Evolutionary conservation across 768 basidiomycete genomes (phyloP), one percentile per base, ranked within the genome.

Genomic region (Agaricus blazei): DNA sequence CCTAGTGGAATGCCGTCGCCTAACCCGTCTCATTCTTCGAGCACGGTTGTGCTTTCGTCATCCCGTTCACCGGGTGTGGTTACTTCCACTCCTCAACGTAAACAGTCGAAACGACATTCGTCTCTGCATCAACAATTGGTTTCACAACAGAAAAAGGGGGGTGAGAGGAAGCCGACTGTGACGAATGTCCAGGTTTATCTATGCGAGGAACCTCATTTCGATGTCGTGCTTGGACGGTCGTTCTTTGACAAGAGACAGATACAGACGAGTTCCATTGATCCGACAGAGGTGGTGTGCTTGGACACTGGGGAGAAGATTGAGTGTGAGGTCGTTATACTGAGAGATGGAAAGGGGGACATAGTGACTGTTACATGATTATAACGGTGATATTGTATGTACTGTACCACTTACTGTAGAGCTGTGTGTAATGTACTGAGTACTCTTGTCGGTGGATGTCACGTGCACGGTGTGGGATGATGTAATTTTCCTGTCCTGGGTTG

Each of bases 161-260:
- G 43, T 27, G 51, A 60, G 49, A 67, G 72, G 1, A 78, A 76
- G 62, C 69, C 73, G 9, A 65, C 73, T 7, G 54, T 56, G 40
- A 56, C 54, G 26, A 37, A 56, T 57, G 66, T 86, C 24, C 65
- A 81, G 0, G 94, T 98, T 8, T 94, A 90, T 69, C 80, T 98
- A 29, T 88, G 90, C 3, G 97, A 99, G 66, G 95, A 97, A 67
- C 85, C 88, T 0, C 93, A 98, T 64, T 98, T 98, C 69, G 94
- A 97, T 63, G 90, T 98, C 46, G 88, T 98, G 4, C 80, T 98
- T 5, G 95, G 95, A 1, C 78, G 95, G 26, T 85, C 84, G 24
- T 94, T 97, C 64, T 83, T 87, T 59, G 88, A 88, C 77, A 85
- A 79, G 64, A 76, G 92, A 61, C 87, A 88, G 64, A 84, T 98